Evolutionary conservation across 176 grass and related monocot species (phyloP), one percentile per base, ranked within the genome.

Genomic region (Aechmea fasciata): DNA sequence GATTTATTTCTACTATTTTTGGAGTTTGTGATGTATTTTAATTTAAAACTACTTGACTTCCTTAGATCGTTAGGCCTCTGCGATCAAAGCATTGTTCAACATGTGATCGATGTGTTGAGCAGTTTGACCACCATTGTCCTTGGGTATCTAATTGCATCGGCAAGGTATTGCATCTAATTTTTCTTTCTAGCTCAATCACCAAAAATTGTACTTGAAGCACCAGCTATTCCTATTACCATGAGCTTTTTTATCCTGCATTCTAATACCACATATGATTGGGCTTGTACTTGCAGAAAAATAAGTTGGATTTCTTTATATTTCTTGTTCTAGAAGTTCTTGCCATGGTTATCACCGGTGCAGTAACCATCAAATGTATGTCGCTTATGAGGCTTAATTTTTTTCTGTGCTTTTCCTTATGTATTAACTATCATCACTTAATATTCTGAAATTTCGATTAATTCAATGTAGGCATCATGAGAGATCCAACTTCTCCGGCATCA

Each of bases 91-190:
- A 99, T 84, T 99, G 90, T 48, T 90, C 89, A 71, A 93, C 90
- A 75, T 99, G 94, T 86, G 94, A 99, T 82, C 89, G 90, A 19
- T 99, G 94, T 55, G 89, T 99, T 50, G 89, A 99, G 74, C 94
- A 99, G 80, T 93, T 99, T 88, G 89, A 99, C 73, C 94, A 99
- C 87, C 94, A 99, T 69, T 99, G 94, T 62, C 94, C 94, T 52
- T 99, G 94, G 94, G 77, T 99, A 79, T 99, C 94, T 75, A 99
- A 99, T 90, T 99, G 94, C 75, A 84, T 99, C 28, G 94, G 94
- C 80, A 99, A 99, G 89, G 94, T 93, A 75, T 67, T 77, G 14
- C 54, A 57, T 57, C 54, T 57, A n/a, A 57, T 57, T 57, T 55
- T 57, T 57, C 2, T 57, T 14, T 59, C 15, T 9, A 59, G 15